Evolutionary conservation across 2,329 filamentous ascomycete species (phyloP).

Genomic region (Zymoseptoria brevis): DNA sequence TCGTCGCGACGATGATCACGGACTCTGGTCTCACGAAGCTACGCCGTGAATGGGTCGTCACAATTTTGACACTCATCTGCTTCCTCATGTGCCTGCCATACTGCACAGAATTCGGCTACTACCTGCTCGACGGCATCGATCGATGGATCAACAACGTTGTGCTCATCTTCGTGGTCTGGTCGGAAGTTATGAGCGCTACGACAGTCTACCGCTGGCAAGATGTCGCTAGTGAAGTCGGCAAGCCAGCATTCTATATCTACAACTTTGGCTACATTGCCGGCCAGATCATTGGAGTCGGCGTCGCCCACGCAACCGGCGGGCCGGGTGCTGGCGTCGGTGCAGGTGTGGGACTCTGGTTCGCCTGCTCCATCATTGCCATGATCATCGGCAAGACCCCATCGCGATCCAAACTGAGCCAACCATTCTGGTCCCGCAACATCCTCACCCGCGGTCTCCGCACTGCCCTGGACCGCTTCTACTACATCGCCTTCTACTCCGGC

Average conservation of each 20-base stretch:
- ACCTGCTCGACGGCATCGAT: constrained; percentile 48
- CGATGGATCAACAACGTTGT: constrained; percentile 50
- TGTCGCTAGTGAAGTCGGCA: constrained; percentile 39
- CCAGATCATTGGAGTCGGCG: constrained; percentile 44
- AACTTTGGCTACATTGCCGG: constrained; percentile 48
- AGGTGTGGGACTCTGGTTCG: constrained; percentile 47
- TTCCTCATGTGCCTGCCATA: constrained; percentile 50
- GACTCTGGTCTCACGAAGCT: constrained; percentile 42
- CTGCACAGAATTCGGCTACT: constrained; percentile 51
- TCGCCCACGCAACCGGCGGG: constrained; percentile 37
- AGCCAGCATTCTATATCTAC: constrained; percentile 38
- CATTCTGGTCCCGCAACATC: constrained; percentile 27
- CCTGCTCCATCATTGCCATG: constrained; percentile 34
- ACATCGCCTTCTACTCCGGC: constrained; percentile 50
- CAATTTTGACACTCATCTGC: constrained; percentile 40
- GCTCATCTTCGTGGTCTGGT: constrained; percentile 48
- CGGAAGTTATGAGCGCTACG: constrained; percentile 46
- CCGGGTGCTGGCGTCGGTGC: constrained; percentile 27
- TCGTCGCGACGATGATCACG: constrained; percentile 46
- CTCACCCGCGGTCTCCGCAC: background rate
- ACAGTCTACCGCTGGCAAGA: constrained; percentile 47
- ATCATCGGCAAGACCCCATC: constrained; percentile 35
- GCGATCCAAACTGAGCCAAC: constrained; percentile 13
- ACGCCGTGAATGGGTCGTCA: constrained; percentile 44
- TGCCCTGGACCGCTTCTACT: constrained; percentile 19